Percentiles rank a stretch among this genome's conserved stretches.
These are phyloP conservation scores for Hibiscus syriacus DNA, from an alignment of 345 rosid genomes.

Conservation along the genomic window DNA sequence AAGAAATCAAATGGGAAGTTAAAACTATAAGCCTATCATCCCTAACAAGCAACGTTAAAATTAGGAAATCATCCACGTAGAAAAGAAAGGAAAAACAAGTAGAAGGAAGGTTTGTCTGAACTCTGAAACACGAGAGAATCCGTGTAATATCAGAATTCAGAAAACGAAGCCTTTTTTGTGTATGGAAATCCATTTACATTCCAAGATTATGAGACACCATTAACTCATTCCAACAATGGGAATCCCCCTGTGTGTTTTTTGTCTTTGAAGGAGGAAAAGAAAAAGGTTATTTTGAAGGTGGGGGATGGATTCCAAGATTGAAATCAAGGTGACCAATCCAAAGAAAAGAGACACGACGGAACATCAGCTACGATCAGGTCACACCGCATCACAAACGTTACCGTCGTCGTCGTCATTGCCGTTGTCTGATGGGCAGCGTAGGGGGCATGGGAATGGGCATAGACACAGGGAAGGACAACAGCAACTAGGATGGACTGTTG, in stretches of 20 bases:
- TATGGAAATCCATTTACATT: background rate
- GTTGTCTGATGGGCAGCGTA: background rate
- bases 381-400: background rate
- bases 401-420: background rate
- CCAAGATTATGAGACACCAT: background rate
- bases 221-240: background rate
- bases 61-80: background rate
- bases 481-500: constrained; percentile 11
- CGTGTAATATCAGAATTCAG: background rate
- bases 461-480: constrained; percentile 8
- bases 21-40: background rate
- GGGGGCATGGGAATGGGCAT: constrained; percentile 1
- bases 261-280: background rate
- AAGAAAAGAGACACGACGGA: constrained; percentile 5
- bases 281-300: background rate
- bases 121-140: background rate
- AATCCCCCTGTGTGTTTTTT: too few relatives aligned
- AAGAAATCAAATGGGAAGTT: background rate
- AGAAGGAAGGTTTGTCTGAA: background rate
- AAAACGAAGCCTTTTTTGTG: background rate
- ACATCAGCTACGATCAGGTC: constrained; percentile 13
- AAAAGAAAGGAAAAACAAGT: background rate
- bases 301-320: constrained; percentile 30
- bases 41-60: background rate
- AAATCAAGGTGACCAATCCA: constrained; percentile 45